A percentile compares a stretch with the other conserved stretches of the same genome.
Evolutionary conservation across 2,329 filamentous ascomycete species (phyloP).

Genomic region (Bipolaris cookei): DNA sequence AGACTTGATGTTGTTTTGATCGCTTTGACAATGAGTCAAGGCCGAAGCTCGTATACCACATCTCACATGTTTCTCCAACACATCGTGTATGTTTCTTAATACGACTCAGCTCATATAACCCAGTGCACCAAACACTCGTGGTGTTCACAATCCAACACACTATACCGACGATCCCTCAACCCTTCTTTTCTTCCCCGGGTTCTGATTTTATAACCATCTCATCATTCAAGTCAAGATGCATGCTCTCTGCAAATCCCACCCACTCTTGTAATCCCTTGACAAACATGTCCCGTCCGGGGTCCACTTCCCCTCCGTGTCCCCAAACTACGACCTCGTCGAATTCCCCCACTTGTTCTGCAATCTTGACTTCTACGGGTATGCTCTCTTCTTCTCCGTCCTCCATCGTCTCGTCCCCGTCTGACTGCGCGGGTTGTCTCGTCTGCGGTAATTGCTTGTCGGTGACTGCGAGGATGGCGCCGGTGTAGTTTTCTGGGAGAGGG

Average conservation of each 20-base stretch:
- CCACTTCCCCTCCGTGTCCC: constrained; percentile 74
- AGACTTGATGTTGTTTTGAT: background rate
- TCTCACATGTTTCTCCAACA: background rate
- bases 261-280: constrained; percentile 80
- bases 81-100: too few species aligned
- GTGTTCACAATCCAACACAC: background rate
- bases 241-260: constrained; percentile 73
- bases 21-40: background rate
- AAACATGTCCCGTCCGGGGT: constrained; percentile 70
- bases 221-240: constrained; percentile 38
- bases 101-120: background rate
- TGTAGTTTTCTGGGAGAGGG: constrained; percentile 73
- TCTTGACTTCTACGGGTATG: constrained; percentile 39
- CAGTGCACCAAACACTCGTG: background rate
- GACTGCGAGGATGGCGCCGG: constrained; percentile 53
- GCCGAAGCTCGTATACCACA: background rate
- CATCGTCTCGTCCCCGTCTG: constrained; percentile 20
- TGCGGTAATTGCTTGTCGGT: constrained; percentile 37
- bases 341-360: constrained; percentile 66
- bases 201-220: constrained; percentile 5
- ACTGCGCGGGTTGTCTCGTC: constrained; percentile 5
- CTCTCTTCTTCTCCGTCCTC: constrained; percentile 24
- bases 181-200: background rate
- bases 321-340: constrained; percentile 84
- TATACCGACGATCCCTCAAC: background rate